Evolutionary conservation across 2,329 filamentous ascomycete genomes (phyloP), one percentile per base, ranked within the genome.

Genomic region (Neurospora sp.): DNA sequence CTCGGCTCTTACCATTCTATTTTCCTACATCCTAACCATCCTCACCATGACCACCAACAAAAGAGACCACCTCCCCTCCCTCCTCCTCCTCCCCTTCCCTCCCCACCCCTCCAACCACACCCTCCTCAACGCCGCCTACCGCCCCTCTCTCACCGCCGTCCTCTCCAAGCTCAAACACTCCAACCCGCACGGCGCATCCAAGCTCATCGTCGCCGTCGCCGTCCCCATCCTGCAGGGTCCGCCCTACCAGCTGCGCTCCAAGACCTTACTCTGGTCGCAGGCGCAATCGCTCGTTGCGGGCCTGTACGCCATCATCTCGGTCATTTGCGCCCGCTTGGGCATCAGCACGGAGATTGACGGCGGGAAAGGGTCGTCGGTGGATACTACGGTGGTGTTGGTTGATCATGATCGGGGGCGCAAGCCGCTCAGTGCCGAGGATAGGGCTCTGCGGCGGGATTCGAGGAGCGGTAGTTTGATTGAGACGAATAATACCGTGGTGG

Each of bases 291-390:
- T 95, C 5, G 81, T 97, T 28, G 91, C 91, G 2, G 87, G 87
- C 36, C 78, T 96, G 33, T 98, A 98, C 83, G 89, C 89, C 75
- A 85, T 97, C 67, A 83, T 96, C 70, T 90, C 90, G 40, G 82
- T 89, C 66, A 83, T 93, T n/a, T 93, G 91, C 72, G 87, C 89
- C 13, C 84, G 88, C 73, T 82, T 87, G 67, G 82, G 82, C 66
- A 84, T 82, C 81, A 90, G 79, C 81, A 92, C 79, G 78, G 92
- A 80, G 83, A 87, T 82, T 7, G 80, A 81, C 58, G 82, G 81
- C 15, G 87, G 88, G 42, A 85, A 88, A 0, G 89, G 89, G 66
- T 91, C 92, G 33, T 91, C 92, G 33, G 86, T 97, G 17, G 93
- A 97, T 79, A 85, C 88, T 1, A 88, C 93, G 4, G 82, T 97